Evolutionary conservation across 164 flowering plant genomes (phyloP).

Genomic region (Umbellularia californica): DNA sequence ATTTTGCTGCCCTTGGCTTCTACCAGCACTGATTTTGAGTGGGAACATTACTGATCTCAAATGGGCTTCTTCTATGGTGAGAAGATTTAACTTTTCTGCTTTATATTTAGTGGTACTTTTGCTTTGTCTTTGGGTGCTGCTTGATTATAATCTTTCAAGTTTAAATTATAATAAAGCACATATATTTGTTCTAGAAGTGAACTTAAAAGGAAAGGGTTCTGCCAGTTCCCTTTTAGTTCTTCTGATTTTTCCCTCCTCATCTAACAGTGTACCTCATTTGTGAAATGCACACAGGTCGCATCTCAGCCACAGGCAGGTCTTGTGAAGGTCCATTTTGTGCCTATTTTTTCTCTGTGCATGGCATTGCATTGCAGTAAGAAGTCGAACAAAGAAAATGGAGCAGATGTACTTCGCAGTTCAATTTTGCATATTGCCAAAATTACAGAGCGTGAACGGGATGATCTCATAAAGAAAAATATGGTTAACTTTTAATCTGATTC

Average conservation of each 20-base stretch:
- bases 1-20: conserved; percentile 90
- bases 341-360: conserved; percentile 79
- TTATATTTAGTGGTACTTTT: neutral
- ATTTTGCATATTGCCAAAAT: conserved; percentile 64
- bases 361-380: conserved; percentile 71
- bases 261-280: conserved; percentile 2
- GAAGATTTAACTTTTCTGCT: conserved; percentile 8
- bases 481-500: conserved; percentile 30
- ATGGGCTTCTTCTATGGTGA: conserved; percentile 69
- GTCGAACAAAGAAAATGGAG: conserved; percentile 52
- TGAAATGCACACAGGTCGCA: conserved; percentile 45
- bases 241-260: too few relatives aligned
- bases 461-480: conserved; percentile 80
- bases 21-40: conserved; percentile 70
- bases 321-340: conserved; percentile 68
- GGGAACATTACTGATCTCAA: conserved; percentile 47
- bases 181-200: neutral
- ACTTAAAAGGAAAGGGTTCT: too few relatives aligned
- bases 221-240: too few relatives aligned
- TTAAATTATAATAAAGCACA: neutral
- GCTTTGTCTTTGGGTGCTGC: neutral
- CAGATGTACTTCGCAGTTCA: conserved; percentile 58
- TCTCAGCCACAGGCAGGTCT: conserved; percentile 48
- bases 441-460: conserved; percentile 79
- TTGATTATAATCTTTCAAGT: neutral